These are phyloP conservation scores for Tulasnella sp. DNA, from an alignment of 768 basidiomycete species.

Conservation along the genomic window DNA sequence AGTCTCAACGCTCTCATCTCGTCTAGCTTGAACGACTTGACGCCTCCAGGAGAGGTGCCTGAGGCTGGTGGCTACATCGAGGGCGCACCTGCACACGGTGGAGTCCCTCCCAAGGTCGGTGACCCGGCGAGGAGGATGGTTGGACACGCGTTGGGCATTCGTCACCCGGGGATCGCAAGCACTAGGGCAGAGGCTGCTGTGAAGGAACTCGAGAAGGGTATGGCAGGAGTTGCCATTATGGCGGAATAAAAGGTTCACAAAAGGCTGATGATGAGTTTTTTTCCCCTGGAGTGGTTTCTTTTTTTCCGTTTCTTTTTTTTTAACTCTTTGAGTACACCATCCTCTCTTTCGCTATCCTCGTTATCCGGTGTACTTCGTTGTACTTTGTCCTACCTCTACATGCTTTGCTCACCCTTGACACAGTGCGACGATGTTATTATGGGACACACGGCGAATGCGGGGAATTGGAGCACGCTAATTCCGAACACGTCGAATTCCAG, in stretches of 20 bases:
- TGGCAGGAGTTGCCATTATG: conserved; percentile 58
- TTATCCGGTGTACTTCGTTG: conserved; percentile 1
- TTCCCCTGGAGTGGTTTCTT: not conserved
- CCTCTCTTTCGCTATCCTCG: conserved; percentile 6
- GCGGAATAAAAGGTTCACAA: conserved; percentile 44
- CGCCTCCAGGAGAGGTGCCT: not conserved
- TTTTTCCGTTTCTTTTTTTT: not conserved
- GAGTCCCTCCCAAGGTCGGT: conserved; percentile 60
- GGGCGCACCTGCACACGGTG: conserved; percentile 16
- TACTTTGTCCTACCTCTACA: not conserved
- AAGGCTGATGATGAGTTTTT: not conserved
- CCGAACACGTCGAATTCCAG: conserved; percentile 3
- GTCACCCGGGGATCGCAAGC: conserved; percentile 64
- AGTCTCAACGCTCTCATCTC: conserved; percentile 79
- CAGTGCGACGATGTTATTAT: not conserved
- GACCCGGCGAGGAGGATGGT: conserved; percentile 87
- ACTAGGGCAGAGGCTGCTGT: conserved; percentile 28
- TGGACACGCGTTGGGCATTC: conserved; percentile 72
- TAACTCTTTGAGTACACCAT: not conserved
- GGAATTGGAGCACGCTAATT: not conserved
- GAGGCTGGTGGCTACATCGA: conserved; percentile 21
- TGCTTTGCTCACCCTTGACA: not conserved
- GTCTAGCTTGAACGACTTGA: conserved; percentile 53
- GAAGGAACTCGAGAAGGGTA: conserved; percentile 63
- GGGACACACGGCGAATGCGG: not conserved